Evolutionary conservation across 345 rosid genomes (phyloP).

Genomic region (Salix viminalis): DNA sequence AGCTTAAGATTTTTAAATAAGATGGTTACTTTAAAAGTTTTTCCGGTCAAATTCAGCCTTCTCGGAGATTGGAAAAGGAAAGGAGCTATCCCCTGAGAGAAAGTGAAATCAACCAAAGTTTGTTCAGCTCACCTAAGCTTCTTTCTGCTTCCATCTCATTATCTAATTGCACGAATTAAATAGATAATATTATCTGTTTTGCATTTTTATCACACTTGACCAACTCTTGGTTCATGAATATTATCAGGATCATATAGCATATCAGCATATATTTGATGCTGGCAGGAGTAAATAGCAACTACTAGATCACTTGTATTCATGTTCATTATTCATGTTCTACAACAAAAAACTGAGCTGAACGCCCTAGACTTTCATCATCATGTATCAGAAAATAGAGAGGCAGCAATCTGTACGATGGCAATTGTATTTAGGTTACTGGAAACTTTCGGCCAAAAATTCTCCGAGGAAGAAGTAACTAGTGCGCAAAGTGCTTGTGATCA

Average conservation of each 20-base stretch:
- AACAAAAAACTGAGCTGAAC: too few relatives aligned
- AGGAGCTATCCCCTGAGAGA: neutral
- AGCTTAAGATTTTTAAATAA: too few relatives aligned
- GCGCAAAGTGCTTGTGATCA: neutral
- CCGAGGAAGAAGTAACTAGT: neutral
- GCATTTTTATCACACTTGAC: neutral
- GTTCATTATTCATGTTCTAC: neutral
- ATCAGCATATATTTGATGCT: neutral
- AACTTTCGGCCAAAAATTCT: neutral
- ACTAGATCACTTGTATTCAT: neutral
- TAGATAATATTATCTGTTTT: slow-evolving; percentile 5
- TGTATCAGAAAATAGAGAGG: neutral
- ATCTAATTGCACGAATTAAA: neutral
- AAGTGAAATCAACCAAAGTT: slow-evolving; percentile 10
- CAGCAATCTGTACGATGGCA: neutral
- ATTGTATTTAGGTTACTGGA: neutral
- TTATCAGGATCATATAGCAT: neutral
- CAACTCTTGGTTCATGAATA: neutral
- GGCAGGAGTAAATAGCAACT: neutral
- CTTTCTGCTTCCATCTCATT: neutral
- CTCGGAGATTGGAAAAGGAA: neutral
- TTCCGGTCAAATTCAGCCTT: neutral
- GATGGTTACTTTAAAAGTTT: neutral
- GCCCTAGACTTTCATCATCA: neutral
- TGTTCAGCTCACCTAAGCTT: slow-evolving; percentile 7